Base-by-base conservation (phyloP, 441 rosid genomes). In the Francoa sonchifolia region DNA sequence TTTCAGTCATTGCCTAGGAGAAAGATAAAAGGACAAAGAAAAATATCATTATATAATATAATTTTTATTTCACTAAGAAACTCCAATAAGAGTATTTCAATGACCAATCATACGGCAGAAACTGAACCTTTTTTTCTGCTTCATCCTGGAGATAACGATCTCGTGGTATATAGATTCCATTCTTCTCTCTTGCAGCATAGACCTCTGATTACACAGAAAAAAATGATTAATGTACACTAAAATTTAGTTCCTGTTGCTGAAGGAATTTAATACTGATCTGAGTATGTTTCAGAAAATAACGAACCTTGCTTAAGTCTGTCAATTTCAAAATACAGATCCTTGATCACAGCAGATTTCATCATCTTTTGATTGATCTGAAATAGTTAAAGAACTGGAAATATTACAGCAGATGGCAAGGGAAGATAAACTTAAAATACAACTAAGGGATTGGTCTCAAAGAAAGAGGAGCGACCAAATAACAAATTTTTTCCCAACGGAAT, bases 271-370 rank as follows among this genome's bases (percentile, higher is more conserved):
- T n/a, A n/a, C n/a, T n/a, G n/a, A n/a, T n/a, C n/a, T n/a, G n/a
- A n/a, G n/a, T n/a, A n/a, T n/a, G n/a, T n/a, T n/a, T n/a, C n/a
- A n/a, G n/a, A n/a, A n/a, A n/a, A 51, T 37, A 22, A 39, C 13
- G 30, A 47, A 83, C 97, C 97, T 79, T 85, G 94, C 72, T 79
- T 89, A 56, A 89, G 67, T 54, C 96, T 67, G 42, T 89, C 96
- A 63, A 89, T 89, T 56, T 89, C 94, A 39, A 81, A 80, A 58
- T 89, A 85, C 15, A 89, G 41, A 67, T 85, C 96, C 64, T 85
- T 89, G 65, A 85, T 85, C 70, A 85, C 52, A 33, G 94, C 94
- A 50, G 94, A 82, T 67, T 90, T 90, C 99, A 90, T 86, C 96
- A 90, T 79, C 89, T 90, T 90, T 61, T 90, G 99, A 61, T 90